Evolutionary conservation across 139 green algal species (phyloP).

Genomic region (Tetradesmus lagerheimii): DNA sequence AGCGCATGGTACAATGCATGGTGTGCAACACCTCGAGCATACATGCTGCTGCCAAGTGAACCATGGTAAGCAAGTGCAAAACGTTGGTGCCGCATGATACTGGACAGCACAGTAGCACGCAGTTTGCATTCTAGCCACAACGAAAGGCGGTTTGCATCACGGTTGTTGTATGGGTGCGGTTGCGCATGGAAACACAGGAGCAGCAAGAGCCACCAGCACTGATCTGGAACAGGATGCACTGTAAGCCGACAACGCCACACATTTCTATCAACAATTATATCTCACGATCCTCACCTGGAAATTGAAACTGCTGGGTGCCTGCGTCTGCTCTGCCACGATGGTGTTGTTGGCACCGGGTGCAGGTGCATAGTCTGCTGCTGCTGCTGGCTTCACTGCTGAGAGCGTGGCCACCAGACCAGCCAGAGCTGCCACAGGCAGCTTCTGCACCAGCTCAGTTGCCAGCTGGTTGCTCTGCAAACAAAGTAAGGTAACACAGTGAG

Average conservation of each 20-base stretch:
- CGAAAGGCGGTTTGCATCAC: no score
- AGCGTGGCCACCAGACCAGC: slow-evolving; percentile 72
- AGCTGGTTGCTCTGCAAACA: slow-evolving; percentile 51
- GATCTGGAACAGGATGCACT: no score
- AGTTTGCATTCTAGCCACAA: no score
- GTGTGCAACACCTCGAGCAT: no score
- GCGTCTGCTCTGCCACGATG: slow-evolving; percentile 40
- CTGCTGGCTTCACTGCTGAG: slow-evolving; percentile 42
- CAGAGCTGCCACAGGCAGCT: slow-evolving; percentile 69
- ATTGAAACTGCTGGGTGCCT: slow-evolving; percentile 43
- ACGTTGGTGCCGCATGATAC: no score
- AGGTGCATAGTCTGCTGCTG: slow-evolving; percentile 65
- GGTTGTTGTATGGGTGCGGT: neutral
- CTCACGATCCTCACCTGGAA: neutral
- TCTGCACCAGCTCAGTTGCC: slow-evolving; percentile 53
- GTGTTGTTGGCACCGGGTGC: slow-evolving; percentile 55
- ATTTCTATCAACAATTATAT: neutral
- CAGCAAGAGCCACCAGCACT: neutral
- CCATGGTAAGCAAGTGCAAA: no score
- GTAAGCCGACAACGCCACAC: no score
- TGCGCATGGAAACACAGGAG: neutral
- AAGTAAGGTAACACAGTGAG: neutral
- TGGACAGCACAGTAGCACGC: no score
- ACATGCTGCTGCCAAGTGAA: no score
- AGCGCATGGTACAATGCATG: no score